Evolutionary conservation across 2,329 filamentous ascomycete species (phyloP), one percentile per base, ranked within the genome.

Genomic region (Alternaria arborescens): DNA sequence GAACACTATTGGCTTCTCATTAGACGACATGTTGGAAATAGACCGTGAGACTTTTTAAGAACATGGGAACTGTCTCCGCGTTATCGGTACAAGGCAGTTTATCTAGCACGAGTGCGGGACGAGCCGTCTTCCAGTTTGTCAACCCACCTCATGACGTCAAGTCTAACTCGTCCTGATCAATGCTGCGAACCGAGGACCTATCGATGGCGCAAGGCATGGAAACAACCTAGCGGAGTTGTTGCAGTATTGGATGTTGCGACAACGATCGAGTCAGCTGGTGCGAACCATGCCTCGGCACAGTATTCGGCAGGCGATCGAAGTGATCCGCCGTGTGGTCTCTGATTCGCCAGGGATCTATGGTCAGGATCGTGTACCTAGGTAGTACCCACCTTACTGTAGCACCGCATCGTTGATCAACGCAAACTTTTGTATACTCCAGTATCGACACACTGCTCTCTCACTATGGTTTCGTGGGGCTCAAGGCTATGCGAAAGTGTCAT

Each of bases 1-100:
- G 74, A 89, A 91, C 1, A 92, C 71, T 8, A 91, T 80, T 20
- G 89, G 84, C n/a, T 78, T 77, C 50, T 81, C 79, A 5, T 58
- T 40, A 6, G 62, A 50, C 1, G 67, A 36, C 71, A 75, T 73
- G 0, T 36, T 12, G n/a, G 4, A 12, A 14, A 20, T 12, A 4
- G 22, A 16, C 11, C 11, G 6, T 24, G 16, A 8, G 20, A 16
- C 4, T 2, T 0, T 8, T 11, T 8, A 8, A 24, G 12, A 16
- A 3, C 40, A 24, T 14, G 3, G 6, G 14, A 4, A 26, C 8
- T 18, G 32, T 24, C 18, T 16, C 16, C 24, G 14, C 6, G 20
- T 20, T 22, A 18, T 30, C 46, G 8, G 16, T 48, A 8, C 5
- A 10, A 6, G 11, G 46, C n/a, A 24, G 14, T 36, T 36, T 36